Evolutionary conservation across 2,329 filamentous ascomycete species (phyloP), one percentile per base, ranked within the genome.

Genomic region (Tolypocladium sp.): DNA sequence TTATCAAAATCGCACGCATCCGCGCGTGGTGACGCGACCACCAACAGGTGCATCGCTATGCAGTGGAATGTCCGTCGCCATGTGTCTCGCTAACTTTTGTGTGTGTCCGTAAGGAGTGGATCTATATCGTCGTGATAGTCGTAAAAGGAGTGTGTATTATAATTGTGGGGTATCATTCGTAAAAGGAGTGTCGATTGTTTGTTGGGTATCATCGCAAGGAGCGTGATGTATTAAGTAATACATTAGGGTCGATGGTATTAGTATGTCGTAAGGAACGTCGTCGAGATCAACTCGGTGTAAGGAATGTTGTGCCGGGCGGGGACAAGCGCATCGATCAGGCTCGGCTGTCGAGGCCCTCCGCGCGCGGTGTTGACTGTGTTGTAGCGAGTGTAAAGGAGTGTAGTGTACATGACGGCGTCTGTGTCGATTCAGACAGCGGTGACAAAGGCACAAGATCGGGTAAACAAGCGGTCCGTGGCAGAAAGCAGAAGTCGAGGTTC

Each of bases 111-210:
- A 63, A 58, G 62, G 62, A 62, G 60, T 62, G 62, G 37, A 57
- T 61, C 67, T 74, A 71, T 75, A 76, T 76, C 51, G 67, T 67
- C 67, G 64, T 76, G 70, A 71, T 76, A 65, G 63, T 71, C 60
- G 68, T 64, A 66, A 72, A 72, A 73, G 65, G 71, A 74, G 68
- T 73, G 72, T 73, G 56, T 57, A 60, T 63, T 66, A 58, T 46
- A 13, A 20, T 46, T 5, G 20, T 61, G 64, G 69, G 69, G 73
- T 70, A 71, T 70, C 64, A 70, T 58, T 61, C 64, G 58, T 60
- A 59, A 73, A 73, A 71, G 68, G 70, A 72, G 63, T 63, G 67
- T 65, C 60, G 60, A 62, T 58, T 51, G 59, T 58, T 64, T 64
- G 58, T 55, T 63, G 61, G 61, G 63, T 68, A 68, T 71, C 67